Evolutionary conservation across 2,329 filamentous ascomycete species (phyloP).

Genomic region (Dryadomyces quercus-mongolicae): DNA sequence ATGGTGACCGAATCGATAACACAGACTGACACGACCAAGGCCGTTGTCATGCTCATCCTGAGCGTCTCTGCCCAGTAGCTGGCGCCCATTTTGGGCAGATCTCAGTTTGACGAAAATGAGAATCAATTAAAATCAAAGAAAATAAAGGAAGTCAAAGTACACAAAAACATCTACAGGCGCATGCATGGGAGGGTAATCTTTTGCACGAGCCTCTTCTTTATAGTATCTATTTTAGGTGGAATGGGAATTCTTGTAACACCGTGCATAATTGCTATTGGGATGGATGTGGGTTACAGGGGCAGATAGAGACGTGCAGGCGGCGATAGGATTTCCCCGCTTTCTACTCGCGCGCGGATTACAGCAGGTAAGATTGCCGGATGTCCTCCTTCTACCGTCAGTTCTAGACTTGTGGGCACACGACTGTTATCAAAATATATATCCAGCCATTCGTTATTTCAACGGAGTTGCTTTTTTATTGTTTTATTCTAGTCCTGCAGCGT

Average conservation of each 20-base stretch:
- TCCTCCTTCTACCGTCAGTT: not conserved
- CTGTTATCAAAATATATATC: too few species aligned
- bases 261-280: not conserved
- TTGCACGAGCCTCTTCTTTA: too few species aligned
- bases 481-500: not conserved
- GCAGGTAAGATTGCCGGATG: not conserved
- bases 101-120: too few species aligned
- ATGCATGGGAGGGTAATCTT: too few species aligned
- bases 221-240: too few species aligned
- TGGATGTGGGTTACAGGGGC: not conserved
- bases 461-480: not conserved
- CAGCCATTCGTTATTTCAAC: too few species aligned
- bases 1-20: slow-evolving; percentile 11
- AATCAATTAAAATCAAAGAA: not conserved
- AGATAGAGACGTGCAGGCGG: not conserved
- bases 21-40: slow-evolving; percentile 12
- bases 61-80: slow-evolving; percentile 1
- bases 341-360: too few species aligned
- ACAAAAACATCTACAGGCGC: not conserved
- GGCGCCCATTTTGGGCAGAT: not conserved
- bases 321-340: not conserved
- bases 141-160: not conserved
- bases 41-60: slow-evolving; percentile 11
- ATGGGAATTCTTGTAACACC: too few species aligned
- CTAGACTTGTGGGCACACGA: too few species aligned